Evolutionary conservation across 1,284 basidiomycete genomes (phyloP), one percentile per base, ranked within the genome.

Genomic region (Sutorius eximius): DNA sequence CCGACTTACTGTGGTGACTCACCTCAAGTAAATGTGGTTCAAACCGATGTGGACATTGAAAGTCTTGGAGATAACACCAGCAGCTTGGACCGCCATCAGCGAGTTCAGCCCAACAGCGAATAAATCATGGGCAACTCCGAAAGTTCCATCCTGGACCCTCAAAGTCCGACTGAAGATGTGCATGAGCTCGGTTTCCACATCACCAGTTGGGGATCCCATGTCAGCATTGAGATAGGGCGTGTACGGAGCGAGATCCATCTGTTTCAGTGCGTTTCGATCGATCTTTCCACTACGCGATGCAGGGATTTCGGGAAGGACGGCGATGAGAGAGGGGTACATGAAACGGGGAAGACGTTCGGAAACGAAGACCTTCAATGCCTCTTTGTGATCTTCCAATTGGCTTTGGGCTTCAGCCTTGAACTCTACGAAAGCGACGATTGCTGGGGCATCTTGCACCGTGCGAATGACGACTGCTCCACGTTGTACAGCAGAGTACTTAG

Each of bases 241-340:
- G 43, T 70, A 68, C 15, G 51, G 8, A 12, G 49, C 9, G n/a
- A 68, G 66, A 18, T 67, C 61, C 62, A 70, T 65, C 36, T 63
- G 56, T 34, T 67, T 68, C 52, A 68, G 49, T 3, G 65, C 56
- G 3, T 65, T 68, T n/a, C 67, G 49, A 44, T 68, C 62, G 18
- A 67, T 64, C 58, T 68, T 68, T 10, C 66, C 68, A 13, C 59
- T 67, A 11, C 59, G 60, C 24, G 63, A 69, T 11, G 57, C 15
- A 1, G 68, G 66, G 4, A 67, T 51, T 18, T 61, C 46, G 41
- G 64, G 54, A 29, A 68, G 62, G n/a, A 59, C 50, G 11, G 66
- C 67, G 20, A 68, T 58, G 32, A 68, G 63, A 1, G 68, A 67
- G 11, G 66, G 66, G 37, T 65, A 67, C 68, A 68, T 70, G 55